Base-by-base conservation (phyloP, 371 early-diverging fungal genomes). In the Mucor mucedo region DNA sequence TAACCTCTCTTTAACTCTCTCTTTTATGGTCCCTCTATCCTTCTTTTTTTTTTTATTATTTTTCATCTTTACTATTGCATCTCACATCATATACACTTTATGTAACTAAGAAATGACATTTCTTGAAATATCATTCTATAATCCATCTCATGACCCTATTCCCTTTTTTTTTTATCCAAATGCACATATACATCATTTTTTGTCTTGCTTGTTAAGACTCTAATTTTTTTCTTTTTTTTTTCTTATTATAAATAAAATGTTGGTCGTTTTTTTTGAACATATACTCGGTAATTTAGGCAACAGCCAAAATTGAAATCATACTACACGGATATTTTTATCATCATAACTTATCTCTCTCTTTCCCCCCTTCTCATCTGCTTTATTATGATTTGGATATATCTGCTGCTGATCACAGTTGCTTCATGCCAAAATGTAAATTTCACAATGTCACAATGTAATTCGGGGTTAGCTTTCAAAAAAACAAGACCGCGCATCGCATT, bases 401-500 rank as follows among this genome's bases (percentile, higher is more conserved):
- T 47, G 5, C 21, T 47, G 21, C 21, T 47, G 16, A 3, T 47
- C 21, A 47, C 42, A 16, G 16, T 28, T 8, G 6, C 33, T 9
- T 47, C 30, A 28, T 55, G 42, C 41, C 42, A 56, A 44, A 30
- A 30, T 33, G 14, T 16, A 16, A 39, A 44, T 4, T 60, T 52
- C 13, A 52, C 42, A 29, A 6, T 60, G 41, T 42, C 60, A 1
- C 8, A 52, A 9, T 60, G 60, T 33, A 42, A 21, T 8, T 5
- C 29, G 2, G 47, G 42, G 5, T 6, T 35, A 27, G 45, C 14
- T 27, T 21, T 14, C 2, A 13, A 38, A 39, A 66, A 44, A 16
- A 59, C 29, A 32, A 47, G 65, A 16, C 33, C 8, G 1, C 69
- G 72, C 27, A 68, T 76, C 14, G 68, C 73, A 41, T 70, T 76